These are phyloP conservation scores for Melocanna baccifera DNA, from an alignment of 176 grass and related monocot genomes.

Conservation along the genomic window DNA sequence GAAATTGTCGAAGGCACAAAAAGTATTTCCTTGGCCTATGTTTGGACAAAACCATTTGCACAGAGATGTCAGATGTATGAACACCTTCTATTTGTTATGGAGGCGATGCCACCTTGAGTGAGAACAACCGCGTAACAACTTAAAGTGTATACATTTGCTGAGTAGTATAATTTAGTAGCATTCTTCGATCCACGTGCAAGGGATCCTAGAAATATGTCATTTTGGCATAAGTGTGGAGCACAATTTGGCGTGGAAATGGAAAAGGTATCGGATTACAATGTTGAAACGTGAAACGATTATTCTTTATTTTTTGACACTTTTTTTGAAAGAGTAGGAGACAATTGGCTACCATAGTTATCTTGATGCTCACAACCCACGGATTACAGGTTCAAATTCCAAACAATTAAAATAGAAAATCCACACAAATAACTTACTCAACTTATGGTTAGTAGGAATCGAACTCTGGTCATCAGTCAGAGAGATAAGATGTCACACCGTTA, in stretches of 20 bases:
- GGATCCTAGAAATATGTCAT: background rate
- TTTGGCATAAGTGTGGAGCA: background rate
- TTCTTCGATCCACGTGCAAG: background rate
- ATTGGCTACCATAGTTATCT: no score
- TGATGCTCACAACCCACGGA: no score
- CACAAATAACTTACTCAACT: no score
- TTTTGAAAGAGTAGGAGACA: no score
- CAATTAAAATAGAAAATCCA: no score
- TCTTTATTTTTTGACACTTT: no score
- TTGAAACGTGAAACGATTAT: background rate
- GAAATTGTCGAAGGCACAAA: background rate
- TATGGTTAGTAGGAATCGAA: no score
- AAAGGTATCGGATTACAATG: no score
- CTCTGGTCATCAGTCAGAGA: no score
- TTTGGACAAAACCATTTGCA: constrained; percentile 23
- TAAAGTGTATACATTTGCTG: background rate
- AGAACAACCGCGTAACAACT: constrained; percentile 22
- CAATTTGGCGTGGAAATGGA: background rate
- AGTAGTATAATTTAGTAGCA: background rate
- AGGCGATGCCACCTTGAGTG: constrained; percentile 18
- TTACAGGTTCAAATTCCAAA: no score
- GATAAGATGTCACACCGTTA: no score
- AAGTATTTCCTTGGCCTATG: background rate
- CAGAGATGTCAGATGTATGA: background rate
- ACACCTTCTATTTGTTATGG: constrained; percentile 25